These are phyloP conservation scores for Thalassiosira hispida DNA, from an alignment of 352 stramenopile genomes.

Conservation along the genomic window DNA sequence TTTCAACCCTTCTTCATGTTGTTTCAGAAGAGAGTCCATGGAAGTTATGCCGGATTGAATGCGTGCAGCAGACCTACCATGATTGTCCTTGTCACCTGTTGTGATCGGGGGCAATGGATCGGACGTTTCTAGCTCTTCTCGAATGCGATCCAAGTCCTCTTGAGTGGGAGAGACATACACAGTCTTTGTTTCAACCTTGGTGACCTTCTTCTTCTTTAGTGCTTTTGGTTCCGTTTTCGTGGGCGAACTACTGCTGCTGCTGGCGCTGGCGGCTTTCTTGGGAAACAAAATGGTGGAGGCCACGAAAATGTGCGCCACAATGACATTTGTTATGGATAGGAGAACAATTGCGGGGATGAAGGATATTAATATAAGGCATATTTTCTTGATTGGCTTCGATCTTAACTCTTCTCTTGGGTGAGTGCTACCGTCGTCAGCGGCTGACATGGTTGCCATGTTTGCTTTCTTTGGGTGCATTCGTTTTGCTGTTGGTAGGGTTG, in stretches of 20 bases:
- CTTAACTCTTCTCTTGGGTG: neutral
- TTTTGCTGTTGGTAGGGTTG: no score
- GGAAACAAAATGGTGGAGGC: neutral
- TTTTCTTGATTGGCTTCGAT: constrained; percentile 11
- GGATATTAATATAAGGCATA: constrained; percentile 7
- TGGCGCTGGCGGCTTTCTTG: neutral
- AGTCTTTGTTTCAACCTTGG: constrained; percentile 25
- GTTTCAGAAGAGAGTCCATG: constrained; percentile 11
- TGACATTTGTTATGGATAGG: constrained; percentile 29
- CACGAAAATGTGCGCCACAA: constrained; percentile 18
- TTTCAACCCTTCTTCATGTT: neutral
- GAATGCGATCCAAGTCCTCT: constrained; percentile 38
- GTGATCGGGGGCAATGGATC: constrained; percentile 8
- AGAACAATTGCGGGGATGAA: constrained; percentile 19
- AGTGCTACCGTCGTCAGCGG: neutral
- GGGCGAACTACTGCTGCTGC: neutral
- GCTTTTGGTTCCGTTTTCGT: neutral
- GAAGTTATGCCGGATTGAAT: constrained; percentile 15
- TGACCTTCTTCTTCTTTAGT: neutral
- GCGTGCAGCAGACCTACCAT: neutral
- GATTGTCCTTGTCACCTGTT: neutral
- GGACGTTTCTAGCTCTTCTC: constrained; percentile 26
- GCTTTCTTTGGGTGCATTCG: no score
- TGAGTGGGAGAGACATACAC: constrained; percentile 30
- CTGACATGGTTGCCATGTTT: neutral